These are phyloP conservation scores for Rhododendron kiyosumense DNA, from an alignment of 148 eudicot genomes.

Conservation along the genomic window DNA sequence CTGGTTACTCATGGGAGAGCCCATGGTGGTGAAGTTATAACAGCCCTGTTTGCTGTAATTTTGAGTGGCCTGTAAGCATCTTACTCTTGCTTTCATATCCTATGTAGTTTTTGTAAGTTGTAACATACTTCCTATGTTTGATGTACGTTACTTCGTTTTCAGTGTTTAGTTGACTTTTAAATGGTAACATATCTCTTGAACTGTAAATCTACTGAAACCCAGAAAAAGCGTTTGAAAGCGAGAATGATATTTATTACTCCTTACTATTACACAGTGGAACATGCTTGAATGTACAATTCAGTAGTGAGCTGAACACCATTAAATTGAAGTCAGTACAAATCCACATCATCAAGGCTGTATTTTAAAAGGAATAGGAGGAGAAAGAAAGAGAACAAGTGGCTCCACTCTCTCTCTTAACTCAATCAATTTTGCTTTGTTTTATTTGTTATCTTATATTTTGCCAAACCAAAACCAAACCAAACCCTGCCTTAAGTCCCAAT, in stretches of 20 bases:
- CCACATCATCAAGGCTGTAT: neutral
- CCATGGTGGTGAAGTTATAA: slow-evolving; percentile 87
- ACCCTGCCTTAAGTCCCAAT: neutral
- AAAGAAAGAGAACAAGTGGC: neutral
- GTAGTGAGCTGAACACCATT: neutral
- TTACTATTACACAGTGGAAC: neutral
- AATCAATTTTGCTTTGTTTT: neutral
- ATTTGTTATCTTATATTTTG: neutral
- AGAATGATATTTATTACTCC: neutral
- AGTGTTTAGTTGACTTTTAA: neutral
- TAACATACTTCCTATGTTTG: neutral
- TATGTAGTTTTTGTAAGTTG: neutral
- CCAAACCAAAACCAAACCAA: neutral
- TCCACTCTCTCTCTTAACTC: neutral
- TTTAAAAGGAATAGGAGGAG: neutral
- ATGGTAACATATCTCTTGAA: neutral
- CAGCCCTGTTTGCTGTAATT: slow-evolving; percentile 89
- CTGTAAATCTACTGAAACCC: neutral
- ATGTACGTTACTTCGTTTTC: neutral
- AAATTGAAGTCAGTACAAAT: neutral
- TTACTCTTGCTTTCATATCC: slow-evolving; percentile 9
- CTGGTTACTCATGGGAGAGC: slow-evolving; percentile 68
- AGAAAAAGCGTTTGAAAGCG: neutral
- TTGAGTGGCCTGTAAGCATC: slow-evolving; percentile 93
- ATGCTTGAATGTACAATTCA: neutral